Conservation (phyloP, 768 basidiomycete species). For the Kwoniella mangroviensis region DNA sequence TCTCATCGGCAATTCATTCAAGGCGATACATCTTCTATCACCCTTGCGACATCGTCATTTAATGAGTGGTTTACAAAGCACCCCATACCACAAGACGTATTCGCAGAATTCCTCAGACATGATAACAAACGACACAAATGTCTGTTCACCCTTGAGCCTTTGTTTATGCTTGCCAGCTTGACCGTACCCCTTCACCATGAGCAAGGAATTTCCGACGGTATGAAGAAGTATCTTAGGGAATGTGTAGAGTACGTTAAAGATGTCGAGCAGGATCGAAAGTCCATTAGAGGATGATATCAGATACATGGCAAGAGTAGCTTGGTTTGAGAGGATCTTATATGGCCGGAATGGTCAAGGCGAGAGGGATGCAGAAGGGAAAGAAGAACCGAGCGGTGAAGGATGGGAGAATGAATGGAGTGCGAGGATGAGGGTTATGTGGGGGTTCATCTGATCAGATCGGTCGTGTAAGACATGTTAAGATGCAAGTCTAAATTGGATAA, state of each 20-base stretch:
- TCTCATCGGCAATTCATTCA: not conserved
- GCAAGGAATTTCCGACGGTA: not conserved
- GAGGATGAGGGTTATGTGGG: slow-evolving; percentile 23
- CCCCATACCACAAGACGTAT: not conserved
- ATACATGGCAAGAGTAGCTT: slow-evolving; percentile 3
- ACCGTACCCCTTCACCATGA: not conserved
- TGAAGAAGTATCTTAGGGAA: not conserved
- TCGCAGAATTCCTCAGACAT: not conserved
- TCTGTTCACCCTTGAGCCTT: slow-evolving; percentile 1
- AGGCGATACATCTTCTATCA: not conserved
- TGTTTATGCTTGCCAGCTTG: slow-evolving; percentile 3
- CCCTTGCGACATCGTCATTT: not conserved
- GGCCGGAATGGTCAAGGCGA: not conserved
- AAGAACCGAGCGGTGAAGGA: slow-evolving; percentile 8
- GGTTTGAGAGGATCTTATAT: slow-evolving; percentile 12
- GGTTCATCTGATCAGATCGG: slow-evolving; percentile 3
- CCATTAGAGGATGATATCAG: slow-evolving; percentile 14
- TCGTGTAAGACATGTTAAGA: no score
- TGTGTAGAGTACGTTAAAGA: not conserved
- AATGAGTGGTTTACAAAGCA: not conserved
- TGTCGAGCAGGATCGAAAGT: slow-evolving; percentile 1
- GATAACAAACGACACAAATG: slow-evolving; percentile 7
- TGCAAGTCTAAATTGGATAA: no score
- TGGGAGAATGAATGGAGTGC: slow-evolving; percentile 14
- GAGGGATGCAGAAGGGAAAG: not conserved